Evolutionary conservation across 139 green algal species (phyloP).

Genomic region (Microglena sp.): DNA sequence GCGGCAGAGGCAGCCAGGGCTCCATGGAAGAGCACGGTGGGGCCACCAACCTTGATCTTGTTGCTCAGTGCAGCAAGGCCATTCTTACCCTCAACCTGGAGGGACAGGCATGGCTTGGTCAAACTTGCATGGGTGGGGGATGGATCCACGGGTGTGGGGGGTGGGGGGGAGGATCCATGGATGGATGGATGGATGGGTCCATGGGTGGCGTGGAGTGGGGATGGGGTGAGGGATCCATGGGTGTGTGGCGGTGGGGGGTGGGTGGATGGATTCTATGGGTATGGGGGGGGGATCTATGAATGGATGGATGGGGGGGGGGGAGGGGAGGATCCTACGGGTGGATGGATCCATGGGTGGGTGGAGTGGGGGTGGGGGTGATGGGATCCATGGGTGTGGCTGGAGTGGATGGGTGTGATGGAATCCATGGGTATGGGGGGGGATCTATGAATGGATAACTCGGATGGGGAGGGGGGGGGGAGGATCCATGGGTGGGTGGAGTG

Average conservation of each 20-base stretch:
- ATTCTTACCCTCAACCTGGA: slow-evolving; percentile 70
- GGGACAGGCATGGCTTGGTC: not conserved
- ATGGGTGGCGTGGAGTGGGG: too few relatives aligned
- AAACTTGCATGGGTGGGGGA: not conserved
- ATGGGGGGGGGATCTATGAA: not conserved
- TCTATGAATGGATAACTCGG: not conserved
- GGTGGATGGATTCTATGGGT: not conserved
- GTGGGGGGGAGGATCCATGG: not conserved
- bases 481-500: too few relatives aligned
- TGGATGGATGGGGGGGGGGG: not conserved
- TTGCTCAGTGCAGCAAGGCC: slow-evolving; percentile 44
- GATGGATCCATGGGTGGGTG: not conserved
- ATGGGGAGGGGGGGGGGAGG: not conserved
- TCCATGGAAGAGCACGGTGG: slow-evolving; percentile 77
- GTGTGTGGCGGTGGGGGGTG: not conserved
- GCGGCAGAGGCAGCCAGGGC: slow-evolving; percentile 68
- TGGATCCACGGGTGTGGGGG: not conserved
- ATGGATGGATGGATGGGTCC: not conserved
- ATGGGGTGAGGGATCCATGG: not conserved
- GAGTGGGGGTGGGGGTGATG: too few relatives aligned
- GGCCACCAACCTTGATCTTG: slow-evolving; percentile 65
- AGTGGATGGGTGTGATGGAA: slow-evolving; percentile 81
- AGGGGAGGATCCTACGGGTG: not conserved
- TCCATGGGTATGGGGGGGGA: not conserved
- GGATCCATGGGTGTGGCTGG: slow-evolving; percentile 25